phyloP scores from a whole-genome alignment of 2,329 filamentous ascomycete genomes.

The Colletotrichum limetticola region DNA sequence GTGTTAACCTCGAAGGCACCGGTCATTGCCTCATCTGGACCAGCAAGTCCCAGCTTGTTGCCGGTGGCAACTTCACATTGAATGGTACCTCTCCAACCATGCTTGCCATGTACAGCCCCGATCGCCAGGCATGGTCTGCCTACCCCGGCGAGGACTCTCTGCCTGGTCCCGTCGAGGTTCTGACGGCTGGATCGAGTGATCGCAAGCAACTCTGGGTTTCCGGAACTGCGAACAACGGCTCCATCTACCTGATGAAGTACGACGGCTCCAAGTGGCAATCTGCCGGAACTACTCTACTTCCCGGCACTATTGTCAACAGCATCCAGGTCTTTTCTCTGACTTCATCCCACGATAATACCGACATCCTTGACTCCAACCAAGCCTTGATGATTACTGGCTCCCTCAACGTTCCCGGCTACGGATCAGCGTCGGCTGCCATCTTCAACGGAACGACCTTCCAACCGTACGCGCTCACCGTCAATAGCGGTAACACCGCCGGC shows the following conservation, averaged over 20 bases:
- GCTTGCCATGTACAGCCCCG: conserved; percentile 79
- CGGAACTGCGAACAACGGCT: conserved; percentile 71
- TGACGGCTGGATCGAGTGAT: conserved; percentile 79
- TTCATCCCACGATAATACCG: conserved; percentile 71
- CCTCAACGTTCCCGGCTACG: conserved; percentile 79
- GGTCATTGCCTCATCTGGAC: conserved; percentile 83
- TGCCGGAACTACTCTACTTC: conserved; percentile 70
- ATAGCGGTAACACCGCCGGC: conserved; percentile 71
- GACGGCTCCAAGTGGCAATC: conserved; percentile 78
- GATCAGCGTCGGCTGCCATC: conserved; percentile 84
- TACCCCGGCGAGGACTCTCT: conserved; percentile 73
- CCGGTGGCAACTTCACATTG: conserved; percentile 80
- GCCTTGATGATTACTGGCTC: conserved; percentile 87
- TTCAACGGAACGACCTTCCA: conserved; percentile 84
- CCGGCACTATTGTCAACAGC: conserved; percentile 76
- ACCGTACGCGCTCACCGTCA: conserved; percentile 85
- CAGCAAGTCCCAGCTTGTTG: conserved; percentile 75
- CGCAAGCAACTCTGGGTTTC: conserved; percentile 84
- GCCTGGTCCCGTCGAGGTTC: conserved; percentile 81
- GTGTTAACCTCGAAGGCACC: conserved; percentile 75
- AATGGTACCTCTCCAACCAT: conserved; percentile 70
- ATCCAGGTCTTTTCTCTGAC: conserved; percentile 84
- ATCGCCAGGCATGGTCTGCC: conserved; percentile 72
- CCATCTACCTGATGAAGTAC: conserved; percentile 84
- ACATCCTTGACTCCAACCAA: conserved; percentile 74